These are phyloP conservation scores for Cytospora leucostoma DNA, from an alignment of 2,329 filamentous ascomycete species.

Conservation along the genomic window DNA sequence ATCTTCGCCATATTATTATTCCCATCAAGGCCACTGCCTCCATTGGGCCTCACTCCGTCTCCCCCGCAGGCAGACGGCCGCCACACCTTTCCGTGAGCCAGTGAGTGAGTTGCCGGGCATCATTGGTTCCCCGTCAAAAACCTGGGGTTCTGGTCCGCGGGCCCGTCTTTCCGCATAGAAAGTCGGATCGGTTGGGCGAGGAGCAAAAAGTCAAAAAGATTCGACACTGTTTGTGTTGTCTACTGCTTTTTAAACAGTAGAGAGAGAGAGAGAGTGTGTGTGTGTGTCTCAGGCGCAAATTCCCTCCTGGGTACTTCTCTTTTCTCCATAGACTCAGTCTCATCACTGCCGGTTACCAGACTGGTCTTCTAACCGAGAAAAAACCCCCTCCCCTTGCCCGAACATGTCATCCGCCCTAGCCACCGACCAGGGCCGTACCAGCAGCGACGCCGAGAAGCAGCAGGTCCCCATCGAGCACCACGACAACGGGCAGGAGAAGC, in stretches of 20 bases:
- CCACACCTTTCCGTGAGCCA: background rate
- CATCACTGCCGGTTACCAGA: background rate
- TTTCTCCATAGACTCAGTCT: background rate
- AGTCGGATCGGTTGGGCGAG: background rate
- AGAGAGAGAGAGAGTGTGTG: background rate
- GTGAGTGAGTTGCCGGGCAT: background rate
- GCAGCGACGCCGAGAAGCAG: constrained; percentile 31
- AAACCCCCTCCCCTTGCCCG: background rate
- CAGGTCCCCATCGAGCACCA: constrained; percentile 13
- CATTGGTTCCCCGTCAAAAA: constrained; percentile 16
- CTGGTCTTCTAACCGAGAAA: background rate
- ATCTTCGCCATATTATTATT: background rate
- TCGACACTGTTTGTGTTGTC: constrained; percentile 7
- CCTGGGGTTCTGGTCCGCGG: constrained; percentile 10
- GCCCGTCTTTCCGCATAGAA: constrained; percentile 14
- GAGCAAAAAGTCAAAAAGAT: constrained; percentile 3
- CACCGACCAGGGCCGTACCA: background rate
- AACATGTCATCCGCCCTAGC: constrained; percentile 14
- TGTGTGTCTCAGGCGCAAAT: background rate
- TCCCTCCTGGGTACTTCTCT: background rate
- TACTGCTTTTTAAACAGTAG: constrained; percentile 3
- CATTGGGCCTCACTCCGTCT: background rate
- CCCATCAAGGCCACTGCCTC: background rate
- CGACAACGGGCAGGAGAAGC: constrained; percentile 13
- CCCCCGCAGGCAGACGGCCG: background rate